Conservation (phyloP, 495 filamentous ascomycete genomes). For the Schizothecium vesticola region DNA sequence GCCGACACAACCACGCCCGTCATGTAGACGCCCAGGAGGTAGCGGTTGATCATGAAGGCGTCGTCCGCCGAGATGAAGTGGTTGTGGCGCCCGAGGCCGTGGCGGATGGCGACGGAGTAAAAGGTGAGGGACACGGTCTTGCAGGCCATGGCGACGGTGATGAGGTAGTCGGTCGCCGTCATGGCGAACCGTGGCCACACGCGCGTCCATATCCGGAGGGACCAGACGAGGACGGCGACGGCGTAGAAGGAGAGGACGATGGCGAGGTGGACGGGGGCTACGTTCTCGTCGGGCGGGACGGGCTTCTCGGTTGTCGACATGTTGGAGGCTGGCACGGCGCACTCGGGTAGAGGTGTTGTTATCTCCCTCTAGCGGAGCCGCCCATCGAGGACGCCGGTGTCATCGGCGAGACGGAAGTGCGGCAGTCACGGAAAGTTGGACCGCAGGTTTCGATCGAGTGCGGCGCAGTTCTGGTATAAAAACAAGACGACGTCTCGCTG, state of each 20-base stretch:
- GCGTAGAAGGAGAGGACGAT: background rate
- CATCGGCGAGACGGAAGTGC: background rate
- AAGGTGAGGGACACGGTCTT: background rate
- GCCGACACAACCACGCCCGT: background rate
- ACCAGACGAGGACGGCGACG: background rate
- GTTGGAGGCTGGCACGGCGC: background rate
- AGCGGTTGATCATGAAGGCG: background rate
- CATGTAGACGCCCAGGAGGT: background rate
- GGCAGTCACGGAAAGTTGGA: background rate
- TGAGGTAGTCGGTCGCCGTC: conserved; percentile 1
- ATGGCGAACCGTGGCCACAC: background rate
- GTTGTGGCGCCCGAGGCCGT: conserved; percentile 8
- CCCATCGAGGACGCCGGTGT: background rate
- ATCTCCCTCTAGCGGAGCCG: background rate
- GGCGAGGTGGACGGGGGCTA: background rate
- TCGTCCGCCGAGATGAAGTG: background rate
- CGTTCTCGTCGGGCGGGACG: background rate
- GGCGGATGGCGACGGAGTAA: background rate
- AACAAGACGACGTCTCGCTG: background rate
- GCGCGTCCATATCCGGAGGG: background rate
- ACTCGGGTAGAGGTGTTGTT: background rate
- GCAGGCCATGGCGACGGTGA: background rate
- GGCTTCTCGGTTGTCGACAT: background rate
- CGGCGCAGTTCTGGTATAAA: background rate
- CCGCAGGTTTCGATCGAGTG: background rate